Evolutionary conservation across 495 filamentous ascomycete genomes (phyloP).

Genomic region (Aspergillus ellipticus): DNA sequence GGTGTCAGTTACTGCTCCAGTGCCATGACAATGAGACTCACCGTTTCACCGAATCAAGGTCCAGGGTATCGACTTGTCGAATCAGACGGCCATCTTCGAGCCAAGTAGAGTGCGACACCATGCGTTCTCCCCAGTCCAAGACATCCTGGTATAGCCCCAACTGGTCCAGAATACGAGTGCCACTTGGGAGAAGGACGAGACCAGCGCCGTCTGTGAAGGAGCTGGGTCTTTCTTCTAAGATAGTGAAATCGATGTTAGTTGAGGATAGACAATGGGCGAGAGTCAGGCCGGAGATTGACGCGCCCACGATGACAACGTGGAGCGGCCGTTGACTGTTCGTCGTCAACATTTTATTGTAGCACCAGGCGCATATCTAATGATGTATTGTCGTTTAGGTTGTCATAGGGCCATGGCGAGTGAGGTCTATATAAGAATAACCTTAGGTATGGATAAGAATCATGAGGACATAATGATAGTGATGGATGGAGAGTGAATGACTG

Average conservation of each 20-base stretch:
- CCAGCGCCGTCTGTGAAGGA: conserved; percentile 5
- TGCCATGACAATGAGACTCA: neutral
- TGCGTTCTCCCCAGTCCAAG: neutral
- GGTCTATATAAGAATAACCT: neutral
- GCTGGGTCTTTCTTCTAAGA: conserved; percentile 3
- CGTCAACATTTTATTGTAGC: neutral
- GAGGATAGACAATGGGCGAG: conserved; percentile 6
- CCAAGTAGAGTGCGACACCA: neutral
- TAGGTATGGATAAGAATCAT: neutral
- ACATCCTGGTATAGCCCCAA: conserved; percentile 6
- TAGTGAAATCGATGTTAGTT: conserved; percentile 3
- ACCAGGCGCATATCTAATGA: neutral
- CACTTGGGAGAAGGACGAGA: conserved; percentile 8
- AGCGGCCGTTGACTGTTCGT: neutral
- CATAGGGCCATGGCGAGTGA: neutral
- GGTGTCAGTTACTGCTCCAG: neutral
- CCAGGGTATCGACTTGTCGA: neutral
- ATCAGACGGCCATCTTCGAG: neutral
- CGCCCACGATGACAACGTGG: conserved; percentile 11
- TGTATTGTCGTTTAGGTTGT: neutral
- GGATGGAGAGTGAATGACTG: neutral
- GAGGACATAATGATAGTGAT: neutral
- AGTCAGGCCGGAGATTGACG: conserved; percentile 7
- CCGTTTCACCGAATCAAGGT: neutral
- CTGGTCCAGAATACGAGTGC: conserved; percentile 11